Percentiles rank a stretch among this genome's conserved stretches.
Evolutionary conservation across 257 asterid genomes (phyloP).

Genomic region (Catharanthus roseus): DNA sequence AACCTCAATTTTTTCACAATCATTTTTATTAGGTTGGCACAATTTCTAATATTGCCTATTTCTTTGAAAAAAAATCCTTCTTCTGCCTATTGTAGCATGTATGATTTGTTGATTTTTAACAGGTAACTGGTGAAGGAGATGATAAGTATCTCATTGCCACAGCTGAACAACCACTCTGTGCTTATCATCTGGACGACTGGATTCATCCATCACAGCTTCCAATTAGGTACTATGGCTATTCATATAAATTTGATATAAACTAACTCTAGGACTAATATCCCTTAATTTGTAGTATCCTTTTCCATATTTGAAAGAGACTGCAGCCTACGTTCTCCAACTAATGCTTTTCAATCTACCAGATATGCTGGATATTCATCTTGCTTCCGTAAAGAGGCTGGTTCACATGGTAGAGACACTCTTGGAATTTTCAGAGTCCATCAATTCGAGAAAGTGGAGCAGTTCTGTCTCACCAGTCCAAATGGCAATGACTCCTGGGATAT

Average conservation of each 20-base stretch:
- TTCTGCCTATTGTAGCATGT: slow-evolving; percentile 1
- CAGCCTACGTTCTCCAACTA: neutral
- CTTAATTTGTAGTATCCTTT: neutral
- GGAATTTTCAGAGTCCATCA: slow-evolving; percentile 94
- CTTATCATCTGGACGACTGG: slow-evolving; percentile 90
- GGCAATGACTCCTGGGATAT: slow-evolving; percentile 84
- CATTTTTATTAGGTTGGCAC: neutral
- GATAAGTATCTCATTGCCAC: slow-evolving; percentile 96
- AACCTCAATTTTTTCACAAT: neutral
- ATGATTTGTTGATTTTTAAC: slow-evolving; percentile 21
- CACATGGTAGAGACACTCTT: slow-evolving; percentile 91
- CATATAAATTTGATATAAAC: neutral
- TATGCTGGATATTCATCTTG: slow-evolving; percentile 93
- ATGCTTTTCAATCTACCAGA: slow-evolving; percentile 30
- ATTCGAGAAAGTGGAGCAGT: slow-evolving; percentile 92
- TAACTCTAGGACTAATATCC: neutral
- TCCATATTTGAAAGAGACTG: neutral
- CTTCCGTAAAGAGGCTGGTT: slow-evolving; percentile 95
- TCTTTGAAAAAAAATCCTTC: neutral
- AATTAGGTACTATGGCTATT: slow-evolving; percentile 40
- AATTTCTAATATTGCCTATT: no score
- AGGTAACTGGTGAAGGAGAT: slow-evolving; percentile 98
- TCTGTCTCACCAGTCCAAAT: slow-evolving; percentile 76
- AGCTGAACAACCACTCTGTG: slow-evolving; percentile 92
- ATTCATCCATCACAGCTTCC: slow-evolving; percentile 84